phyloP scores from a whole-genome alignment of 129 eudicot species.

The Saussurea involucrata region DNA sequence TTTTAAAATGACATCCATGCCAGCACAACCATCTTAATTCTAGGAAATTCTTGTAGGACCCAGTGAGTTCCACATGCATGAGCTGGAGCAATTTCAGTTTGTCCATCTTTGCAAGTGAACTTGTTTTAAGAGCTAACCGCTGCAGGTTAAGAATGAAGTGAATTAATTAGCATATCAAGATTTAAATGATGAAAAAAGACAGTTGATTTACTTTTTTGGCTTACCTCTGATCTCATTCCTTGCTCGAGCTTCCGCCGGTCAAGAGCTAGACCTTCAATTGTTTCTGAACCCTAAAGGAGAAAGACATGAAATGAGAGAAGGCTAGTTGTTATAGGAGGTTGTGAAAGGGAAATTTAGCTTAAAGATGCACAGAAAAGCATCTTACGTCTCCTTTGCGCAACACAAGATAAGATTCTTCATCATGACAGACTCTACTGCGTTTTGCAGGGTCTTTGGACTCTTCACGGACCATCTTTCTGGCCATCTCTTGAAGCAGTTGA shows the following conservation, averaged over 20 bases:
- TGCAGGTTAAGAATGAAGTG: neutral
- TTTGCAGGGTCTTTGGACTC: conserved; percentile 23
- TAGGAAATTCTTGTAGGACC: conserved; percentile 1
- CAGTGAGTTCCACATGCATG: neutral
- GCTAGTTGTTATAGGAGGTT: too few relatives aligned
- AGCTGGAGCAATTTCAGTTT: conserved; percentile 13
- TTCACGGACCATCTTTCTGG: conserved; percentile 8
- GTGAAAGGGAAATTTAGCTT: neutral
- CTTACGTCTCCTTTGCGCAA: conserved; percentile 21
- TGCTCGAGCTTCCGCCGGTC: neutral
- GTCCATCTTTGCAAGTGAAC: conserved; percentile 12
- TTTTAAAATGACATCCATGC: conserved; percentile 13
- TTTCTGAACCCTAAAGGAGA: conserved; percentile 16
- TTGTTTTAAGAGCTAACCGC: neutral
- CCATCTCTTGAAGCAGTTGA: neutral
- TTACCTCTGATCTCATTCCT: neutral
- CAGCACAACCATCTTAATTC: conserved; percentile 24
- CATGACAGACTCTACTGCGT: conserved; percentile 14
- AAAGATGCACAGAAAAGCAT: neutral
- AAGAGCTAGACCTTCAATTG: conserved; percentile 1
- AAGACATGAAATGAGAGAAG: neutral
- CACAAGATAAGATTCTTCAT: conserved; percentile 2
- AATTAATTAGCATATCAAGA: neutral
- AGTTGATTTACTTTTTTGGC: neutral
- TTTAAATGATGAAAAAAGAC: too few relatives aligned